Evolutionary conservation across 768 basidiomycete species (phyloP).

Genomic region (Peribolospora baueri): DNA sequence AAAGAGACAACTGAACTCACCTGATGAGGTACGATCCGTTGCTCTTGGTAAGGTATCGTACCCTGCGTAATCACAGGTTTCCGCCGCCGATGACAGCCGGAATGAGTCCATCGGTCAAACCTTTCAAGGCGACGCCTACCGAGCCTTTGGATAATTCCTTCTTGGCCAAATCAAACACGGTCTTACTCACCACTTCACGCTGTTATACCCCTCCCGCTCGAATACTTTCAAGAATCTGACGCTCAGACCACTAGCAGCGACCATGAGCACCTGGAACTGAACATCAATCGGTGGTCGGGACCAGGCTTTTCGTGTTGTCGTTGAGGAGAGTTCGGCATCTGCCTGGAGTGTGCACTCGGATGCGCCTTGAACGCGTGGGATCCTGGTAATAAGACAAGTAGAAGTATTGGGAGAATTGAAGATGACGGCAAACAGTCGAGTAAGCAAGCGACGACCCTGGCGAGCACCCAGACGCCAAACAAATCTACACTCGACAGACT

Average conservation of each 20-base stretch:
- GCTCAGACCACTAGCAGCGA: constrained; percentile 82
- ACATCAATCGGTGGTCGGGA: constrained; percentile 91
- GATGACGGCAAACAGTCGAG: background rate
- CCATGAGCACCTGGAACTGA: constrained; percentile 98
- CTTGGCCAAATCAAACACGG: no score
- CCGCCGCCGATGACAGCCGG: no score
- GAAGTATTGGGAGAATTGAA: background rate
- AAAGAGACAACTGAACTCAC: no score
- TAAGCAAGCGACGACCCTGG: background rate
- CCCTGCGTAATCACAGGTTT: no score
- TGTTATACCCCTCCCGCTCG: constrained; percentile 74
- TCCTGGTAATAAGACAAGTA: constrained; percentile 26
- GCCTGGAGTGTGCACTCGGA: constrained; percentile 69
- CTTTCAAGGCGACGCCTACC: no score
- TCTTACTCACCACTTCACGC: constrained; percentile 11
- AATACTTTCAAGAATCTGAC: constrained; percentile 96
- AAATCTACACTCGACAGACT: background rate
- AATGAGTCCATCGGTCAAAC: no score
- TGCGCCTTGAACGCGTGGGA: constrained; percentile 75
- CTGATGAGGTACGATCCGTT: no score
- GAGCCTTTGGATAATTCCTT: no score
- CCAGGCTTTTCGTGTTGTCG: constrained; percentile 87
- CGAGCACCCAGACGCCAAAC: background rate
- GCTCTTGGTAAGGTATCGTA: no score
- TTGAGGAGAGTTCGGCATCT: constrained; percentile 57